Evolutionary conservation across 2,329 filamentous ascomycete species (phyloP), one percentile per base, ranked within the genome.

Genomic region (Hypoxylon sp.): DNA sequence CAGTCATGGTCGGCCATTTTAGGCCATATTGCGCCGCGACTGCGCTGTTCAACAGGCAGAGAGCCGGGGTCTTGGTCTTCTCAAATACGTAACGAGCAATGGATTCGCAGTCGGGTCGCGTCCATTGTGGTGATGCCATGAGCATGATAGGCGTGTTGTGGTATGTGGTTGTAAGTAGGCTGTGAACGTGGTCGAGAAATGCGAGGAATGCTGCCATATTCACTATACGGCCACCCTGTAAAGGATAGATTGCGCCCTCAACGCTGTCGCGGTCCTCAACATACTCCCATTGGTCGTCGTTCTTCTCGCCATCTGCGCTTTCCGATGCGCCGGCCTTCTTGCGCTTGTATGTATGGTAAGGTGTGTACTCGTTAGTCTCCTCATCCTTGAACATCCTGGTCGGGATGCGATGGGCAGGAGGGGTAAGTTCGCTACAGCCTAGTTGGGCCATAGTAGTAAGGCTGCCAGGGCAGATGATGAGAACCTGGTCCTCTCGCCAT

Each of bases 41-140:
- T 2, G 93, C 94, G 72, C 93, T 91, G 79, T 98, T 92, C 82
- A 99, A 91, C 68, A 98, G 85, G 73, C 91, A 94, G 54, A 99
- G 91, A 0, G 93, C 94, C 0, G 96, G 96, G 0, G 93, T 96
- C 81, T 95, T 96, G 76, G 97, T 97, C 80, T 96, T 96, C 80
- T 99, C 96, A 75, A 99, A 99, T 70, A 98, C 88, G 82, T 97
- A 99, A 68, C 96, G 93, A 12, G 94, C 92, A 70, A 99, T 90
- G 39, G 87, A 87, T 80, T 98, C 95, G 76, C 91, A 91, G 78
- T 97, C 94, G 67, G 91, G 90, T 7, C 91, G 88, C 3, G 93
- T 94, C 95, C 96, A 99, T 71, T 90, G 90, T 3, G 96, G 94
- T 72, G 97, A 92, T 6, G 91, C 88, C 79, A 98, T 91, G 68